Evolutionary conservation across 2,329 filamentous ascomycete genomes (phyloP).

Genomic region (Aspergillus uvarum): DNA sequence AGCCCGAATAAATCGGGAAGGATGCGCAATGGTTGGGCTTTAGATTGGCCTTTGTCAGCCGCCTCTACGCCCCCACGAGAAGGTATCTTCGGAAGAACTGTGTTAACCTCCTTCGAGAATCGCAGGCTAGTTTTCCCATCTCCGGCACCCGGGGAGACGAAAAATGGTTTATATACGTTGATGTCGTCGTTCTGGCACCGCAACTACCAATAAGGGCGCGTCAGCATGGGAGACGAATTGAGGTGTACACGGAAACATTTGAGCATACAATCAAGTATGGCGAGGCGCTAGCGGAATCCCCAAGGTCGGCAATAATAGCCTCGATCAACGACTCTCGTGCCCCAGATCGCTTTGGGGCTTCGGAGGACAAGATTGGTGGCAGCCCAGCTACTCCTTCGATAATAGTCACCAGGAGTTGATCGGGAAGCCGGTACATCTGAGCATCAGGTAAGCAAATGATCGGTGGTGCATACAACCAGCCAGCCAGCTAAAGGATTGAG

Average conservation of each 20-base stretch:
- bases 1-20: constrained; percentile 66
- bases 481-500: neutral
- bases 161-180: constrained; percentile 80
- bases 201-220: constrained; percentile 50
- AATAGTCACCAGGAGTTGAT: constrained; percentile 70
- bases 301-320: constrained; percentile 79
- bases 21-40: constrained; percentile 46
- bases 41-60: constrained; percentile 22
- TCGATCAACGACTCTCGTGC: constrained; percentile 74
- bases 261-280: constrained; percentile 77
- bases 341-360: constrained; percentile 69
- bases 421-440: constrained; percentile 73
- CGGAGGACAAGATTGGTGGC: constrained; percentile 70
- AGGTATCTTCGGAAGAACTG: constrained; percentile 61
- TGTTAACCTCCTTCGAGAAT: constrained; percentile 74
- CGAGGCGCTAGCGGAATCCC: constrained; percentile 66
- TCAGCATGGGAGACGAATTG: constrained; percentile 11
- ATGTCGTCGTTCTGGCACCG: constrained; percentile 80
- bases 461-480: neutral
- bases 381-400: constrained; percentile 76
- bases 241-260: neutral
- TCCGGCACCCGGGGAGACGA: constrained; percentile 33
- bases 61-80: constrained; percentile 51
- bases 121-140: constrained; percentile 50
- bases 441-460: constrained; percentile 7